These are phyloP conservation scores for Tricladium varicosporioides DNA, from an alignment of 2,329 filamentous ascomycete genomes.

Conservation along the genomic window DNA sequence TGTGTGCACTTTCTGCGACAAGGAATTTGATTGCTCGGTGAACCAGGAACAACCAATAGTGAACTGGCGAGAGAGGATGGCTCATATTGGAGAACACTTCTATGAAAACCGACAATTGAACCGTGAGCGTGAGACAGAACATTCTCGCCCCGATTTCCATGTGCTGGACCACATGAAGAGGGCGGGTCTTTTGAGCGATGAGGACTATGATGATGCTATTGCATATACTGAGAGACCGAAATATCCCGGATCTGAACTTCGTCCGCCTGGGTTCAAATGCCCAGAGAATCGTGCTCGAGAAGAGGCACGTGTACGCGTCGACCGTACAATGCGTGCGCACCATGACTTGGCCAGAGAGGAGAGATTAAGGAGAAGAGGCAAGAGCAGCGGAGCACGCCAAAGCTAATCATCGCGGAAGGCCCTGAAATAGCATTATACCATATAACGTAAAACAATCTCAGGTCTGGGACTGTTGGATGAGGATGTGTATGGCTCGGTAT, in stretches of 20 bases:
- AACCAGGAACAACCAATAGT: constrained; percentile 5
- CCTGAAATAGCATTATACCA: neutral
- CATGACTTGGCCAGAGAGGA: constrained; percentile 13
- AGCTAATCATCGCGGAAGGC: neutral
- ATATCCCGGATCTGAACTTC: constrained; percentile 5
- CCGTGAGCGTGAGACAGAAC: neutral
- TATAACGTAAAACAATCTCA: neutral
- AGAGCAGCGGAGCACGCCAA: neutral
- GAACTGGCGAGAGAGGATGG: constrained; percentile 41
- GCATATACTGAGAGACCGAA: constrained; percentile 20
- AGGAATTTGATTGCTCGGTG: constrained; percentile 13
- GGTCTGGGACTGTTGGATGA: too few species aligned
- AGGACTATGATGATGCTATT: constrained; percentile 14
- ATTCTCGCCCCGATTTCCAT: constrained; percentile 41
- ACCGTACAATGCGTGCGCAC: neutral
- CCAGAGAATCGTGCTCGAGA: constrained; percentile 10
- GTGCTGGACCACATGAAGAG: constrained; percentile 40
- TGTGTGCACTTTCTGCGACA: constrained; percentile 52
- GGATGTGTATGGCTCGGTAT: too few species aligned
- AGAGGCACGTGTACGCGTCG: neutral
- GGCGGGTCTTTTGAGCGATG: constrained; percentile 30
- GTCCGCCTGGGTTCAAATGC: constrained; percentile 12
- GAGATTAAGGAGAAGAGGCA: constrained; percentile 10
- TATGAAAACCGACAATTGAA: constrained; percentile 21
- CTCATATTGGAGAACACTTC: constrained; percentile 47